Base-by-base conservation (phyloP, 768 basidiomycete genomes). In the Tulasnella sp. region DNA sequence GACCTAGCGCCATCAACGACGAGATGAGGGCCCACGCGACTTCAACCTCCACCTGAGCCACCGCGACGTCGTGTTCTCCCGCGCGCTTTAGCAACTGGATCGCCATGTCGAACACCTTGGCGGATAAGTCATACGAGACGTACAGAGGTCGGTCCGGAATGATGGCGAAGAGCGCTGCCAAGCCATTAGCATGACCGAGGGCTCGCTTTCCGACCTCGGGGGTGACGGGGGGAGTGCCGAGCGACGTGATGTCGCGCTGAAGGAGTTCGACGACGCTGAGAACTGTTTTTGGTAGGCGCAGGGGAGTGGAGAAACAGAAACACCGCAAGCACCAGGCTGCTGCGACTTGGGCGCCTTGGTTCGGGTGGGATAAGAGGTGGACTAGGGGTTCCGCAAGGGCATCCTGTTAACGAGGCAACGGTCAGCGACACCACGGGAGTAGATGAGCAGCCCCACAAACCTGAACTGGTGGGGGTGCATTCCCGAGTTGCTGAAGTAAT, bases 1-100 rank as follows among this genome's bases (percentile, higher is more conserved):
- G 94, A 0, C 96, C 97, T 9, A 98, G 90, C 2, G 92, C 89
- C 93, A 98, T 95, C 39, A 99, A 85, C 0, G 95, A 91, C 0
- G 93, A 91, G 75, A 99, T 94, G 46, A 93, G 85, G 16, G 91
- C 95, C 98, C 98, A 99, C 0, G 96, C 95, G 0, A 96, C 92
- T 82, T 97, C 95, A 2, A 98, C 91, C 82, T 97, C 95, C 40
- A 93, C 87, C 16, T 89, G 89, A 1, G 94, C 95, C 40, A 93
- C 84, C 76, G 90, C 89, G 69, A 99, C 86, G 78, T 96, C 92
- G 82, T 98, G 97, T 79, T 98, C 96, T 10, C 93, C 93, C 0
- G 94, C 92, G 44, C 92, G 89, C 82, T 97, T 98, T 75, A 99
- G 88, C 13, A 99, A 88, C 77, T 92, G 91, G 1, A 93, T 94